Percentiles rank a stretch among this genome's conserved stretches.
Conservation (phyloP, 2,329 filamentous ascomycete genomes). For the Clonostachys byssicola region DNA sequence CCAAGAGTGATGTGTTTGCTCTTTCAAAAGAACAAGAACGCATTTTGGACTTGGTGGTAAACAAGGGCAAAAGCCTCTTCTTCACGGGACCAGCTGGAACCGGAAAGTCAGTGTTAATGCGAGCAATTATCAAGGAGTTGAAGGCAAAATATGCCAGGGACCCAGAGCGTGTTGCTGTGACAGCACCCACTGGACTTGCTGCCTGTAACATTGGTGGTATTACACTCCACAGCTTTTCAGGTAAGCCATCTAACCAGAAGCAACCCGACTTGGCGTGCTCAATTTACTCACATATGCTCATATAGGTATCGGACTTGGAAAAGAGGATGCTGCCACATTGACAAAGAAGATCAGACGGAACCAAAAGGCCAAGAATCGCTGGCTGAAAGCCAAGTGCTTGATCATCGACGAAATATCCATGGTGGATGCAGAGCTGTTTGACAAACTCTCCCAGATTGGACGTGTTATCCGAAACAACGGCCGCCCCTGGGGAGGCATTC, state of each 20-base stretch:
- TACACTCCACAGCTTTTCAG: slow-evolving; percentile 92
- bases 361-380: slow-evolving; percentile 80
- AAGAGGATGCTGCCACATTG: slow-evolving; percentile 75
- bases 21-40: slow-evolving; percentile 84
- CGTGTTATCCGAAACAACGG: slow-evolving; percentile 85
- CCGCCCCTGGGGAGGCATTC: slow-evolving; percentile 90
- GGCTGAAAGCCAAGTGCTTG: slow-evolving; percentile 83
- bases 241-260: slow-evolving; percentile 25
- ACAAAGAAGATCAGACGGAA: slow-evolving; percentile 91
- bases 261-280: background rate
- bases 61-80: slow-evolving; percentile 84
- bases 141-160: slow-evolving; percentile 73
- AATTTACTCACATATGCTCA: background rate
- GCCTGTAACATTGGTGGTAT: slow-evolving; percentile 96
- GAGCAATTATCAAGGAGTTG: slow-evolving; percentile 80
- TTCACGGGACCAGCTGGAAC: slow-evolving; percentile 97
- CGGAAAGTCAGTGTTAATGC: slow-evolving; percentile 93
- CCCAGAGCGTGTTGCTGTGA: slow-evolving; percentile 83
- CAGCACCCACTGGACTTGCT: slow-evolving; percentile 90
- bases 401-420: slow-evolving; percentile 96
- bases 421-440: slow-evolving; percentile 95
- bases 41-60: slow-evolving; percentile 77
- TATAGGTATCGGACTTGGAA: slow-evolving; percentile 76
- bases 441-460: slow-evolving; percentile 89
- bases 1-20: slow-evolving; percentile 52